phyloP scores from a whole-genome alignment of 768 basidiomycete species.

The Hericium coralloides region DNA sequence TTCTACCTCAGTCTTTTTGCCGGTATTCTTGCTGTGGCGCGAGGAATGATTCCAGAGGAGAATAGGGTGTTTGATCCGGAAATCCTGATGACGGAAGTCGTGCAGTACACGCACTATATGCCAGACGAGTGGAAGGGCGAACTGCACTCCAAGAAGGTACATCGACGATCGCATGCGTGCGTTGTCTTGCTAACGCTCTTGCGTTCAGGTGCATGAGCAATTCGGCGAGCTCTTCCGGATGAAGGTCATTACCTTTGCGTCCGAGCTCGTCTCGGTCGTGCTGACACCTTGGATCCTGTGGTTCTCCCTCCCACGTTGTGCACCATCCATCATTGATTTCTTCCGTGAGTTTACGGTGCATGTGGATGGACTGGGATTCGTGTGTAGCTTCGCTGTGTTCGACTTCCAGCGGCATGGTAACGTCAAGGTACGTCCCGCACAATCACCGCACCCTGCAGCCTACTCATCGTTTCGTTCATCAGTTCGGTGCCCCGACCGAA shows the following conservation, averaged over 20 bases:
- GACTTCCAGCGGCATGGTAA: slow-evolving; percentile 95
- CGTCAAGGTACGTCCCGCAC: slow-evolving; percentile 50
- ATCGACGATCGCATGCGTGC: neutral
- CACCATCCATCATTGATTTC: slow-evolving; percentile 90
- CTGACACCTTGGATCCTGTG: slow-evolving; percentile 91
- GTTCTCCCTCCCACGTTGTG: slow-evolving; percentile 85
- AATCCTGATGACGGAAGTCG: slow-evolving; percentile 83
- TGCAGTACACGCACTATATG: slow-evolving; percentile 93
- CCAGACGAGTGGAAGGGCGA: slow-evolving; percentile 86
- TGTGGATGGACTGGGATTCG: slow-evolving; percentile 91
- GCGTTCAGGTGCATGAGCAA: slow-evolving; percentile 80
- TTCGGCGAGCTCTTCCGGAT: slow-evolving; percentile 92
- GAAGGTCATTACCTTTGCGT: slow-evolving; percentile 80
- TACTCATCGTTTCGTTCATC: neutral
- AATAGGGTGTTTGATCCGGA: slow-evolving; percentile 93
- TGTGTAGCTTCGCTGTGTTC: slow-evolving; percentile 97
- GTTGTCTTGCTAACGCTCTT: neutral
- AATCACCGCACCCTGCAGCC: too few relatives aligned
- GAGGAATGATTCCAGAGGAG: slow-evolving; percentile 95
- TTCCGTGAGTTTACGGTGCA: slow-evolving; percentile 98
- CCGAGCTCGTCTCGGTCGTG: slow-evolving; percentile 86
- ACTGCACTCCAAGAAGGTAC: slow-evolving; percentile 51
- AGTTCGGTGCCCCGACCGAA: slow-evolving; percentile 81
- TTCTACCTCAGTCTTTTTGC: slow-evolving; percentile 92
- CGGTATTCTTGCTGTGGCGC: slow-evolving; percentile 76